Conservation (phyloP, 768 basidiomycete species). For the Rickenella mellea region DNA sequence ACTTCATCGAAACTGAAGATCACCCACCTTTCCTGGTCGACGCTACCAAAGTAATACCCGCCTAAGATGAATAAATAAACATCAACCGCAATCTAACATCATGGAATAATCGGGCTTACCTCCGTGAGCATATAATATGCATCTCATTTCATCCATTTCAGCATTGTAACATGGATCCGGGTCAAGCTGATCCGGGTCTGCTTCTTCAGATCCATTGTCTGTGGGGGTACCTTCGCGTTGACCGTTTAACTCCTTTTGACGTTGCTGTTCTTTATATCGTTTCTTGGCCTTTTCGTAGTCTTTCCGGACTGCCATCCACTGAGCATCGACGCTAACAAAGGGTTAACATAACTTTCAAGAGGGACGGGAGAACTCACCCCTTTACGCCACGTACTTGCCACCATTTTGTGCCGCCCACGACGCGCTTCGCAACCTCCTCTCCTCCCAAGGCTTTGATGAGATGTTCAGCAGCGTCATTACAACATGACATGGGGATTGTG, state of each 20-base stretch:
- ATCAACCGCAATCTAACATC: constrained; percentile 5
- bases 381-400: constrained; percentile 88
- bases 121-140: constrained; percentile 76
- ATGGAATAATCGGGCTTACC: constrained; percentile 29
- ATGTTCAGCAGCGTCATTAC: constrained; percentile 62
- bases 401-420: constrained; percentile 91
- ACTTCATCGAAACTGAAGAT: background rate
- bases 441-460: constrained; percentile 80
- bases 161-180: constrained; percentile 42
- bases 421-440: constrained; percentile 54
- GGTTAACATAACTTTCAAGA: constrained; percentile 13
- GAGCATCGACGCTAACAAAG: constrained; percentile 57
- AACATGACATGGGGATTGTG: constrained; percentile 63
- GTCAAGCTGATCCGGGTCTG: constrained; percentile 22
- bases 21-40: constrained; percentile 61
- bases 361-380: constrained; percentile 44
- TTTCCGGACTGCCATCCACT: constrained; percentile 83
- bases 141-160: constrained; percentile 77
- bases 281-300: constrained; percentile 68
- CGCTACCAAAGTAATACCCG: constrained; percentile 78
- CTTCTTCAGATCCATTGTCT: too few species aligned
- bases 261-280: constrained; percentile 38
- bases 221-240: constrained; percentile 11
- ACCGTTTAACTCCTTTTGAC: constrained; percentile 17
- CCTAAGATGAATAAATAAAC: constrained; percentile 32